Percentiles rank a stretch among this genome's conserved stretches.
Conservation (phyloP, 106 monocot species). For the Allium fistulosum region DNA sequence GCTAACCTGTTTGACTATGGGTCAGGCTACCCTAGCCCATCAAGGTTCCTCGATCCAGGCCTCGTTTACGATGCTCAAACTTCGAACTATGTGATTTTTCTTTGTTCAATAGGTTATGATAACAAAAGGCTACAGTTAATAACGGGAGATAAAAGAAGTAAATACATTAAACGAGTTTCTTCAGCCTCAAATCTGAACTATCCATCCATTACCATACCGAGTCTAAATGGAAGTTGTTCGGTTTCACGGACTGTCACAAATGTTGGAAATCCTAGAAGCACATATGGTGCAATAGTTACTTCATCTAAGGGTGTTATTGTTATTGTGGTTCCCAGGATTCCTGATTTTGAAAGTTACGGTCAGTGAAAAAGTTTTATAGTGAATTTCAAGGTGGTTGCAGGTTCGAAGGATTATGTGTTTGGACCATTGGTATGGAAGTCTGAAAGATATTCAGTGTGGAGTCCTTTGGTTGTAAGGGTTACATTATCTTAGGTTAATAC, state of each 20-base stretch:
- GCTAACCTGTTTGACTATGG: slow-evolving; percentile 78
- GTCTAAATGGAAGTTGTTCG: too few relatives aligned
- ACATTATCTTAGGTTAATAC: too few relatives aligned
- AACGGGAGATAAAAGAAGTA: slow-evolving; percentile 54
- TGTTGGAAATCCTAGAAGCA: slow-evolving; percentile 43
- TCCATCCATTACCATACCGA: too few relatives aligned
- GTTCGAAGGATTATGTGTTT: slow-evolving; percentile 29
- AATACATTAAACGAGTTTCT: slow-evolving; percentile 16
- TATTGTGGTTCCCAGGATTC: slow-evolving; percentile 45
- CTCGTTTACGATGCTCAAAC: too few relatives aligned
- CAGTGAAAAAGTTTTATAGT: slow-evolving; percentile 57
- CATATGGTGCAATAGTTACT: slow-evolving; percentile 38
- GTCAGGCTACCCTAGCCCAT: slow-evolving; percentile 70
- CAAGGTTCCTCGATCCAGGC: too few relatives aligned
- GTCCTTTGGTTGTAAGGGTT: slow-evolving; percentile 57
- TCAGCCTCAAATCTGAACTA: too few relatives aligned
- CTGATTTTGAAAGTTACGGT: slow-evolving; percentile 45
- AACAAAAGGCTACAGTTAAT: slow-evolving; percentile 39
- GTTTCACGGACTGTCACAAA: too few relatives aligned
- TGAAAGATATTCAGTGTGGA: slow-evolving; percentile 20
- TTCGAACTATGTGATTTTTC: slow-evolving; percentile 58
- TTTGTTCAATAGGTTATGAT: slow-evolving; percentile 75
- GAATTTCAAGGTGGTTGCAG: slow-evolving; percentile 25
- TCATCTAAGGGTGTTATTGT: slow-evolving; percentile 49
- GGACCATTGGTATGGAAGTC: too few relatives aligned